These are phyloP conservation scores for Elsinoe australis DNA, from an alignment of 2,329 filamentous ascomycete genomes.

Conservation along the genomic window DNA sequence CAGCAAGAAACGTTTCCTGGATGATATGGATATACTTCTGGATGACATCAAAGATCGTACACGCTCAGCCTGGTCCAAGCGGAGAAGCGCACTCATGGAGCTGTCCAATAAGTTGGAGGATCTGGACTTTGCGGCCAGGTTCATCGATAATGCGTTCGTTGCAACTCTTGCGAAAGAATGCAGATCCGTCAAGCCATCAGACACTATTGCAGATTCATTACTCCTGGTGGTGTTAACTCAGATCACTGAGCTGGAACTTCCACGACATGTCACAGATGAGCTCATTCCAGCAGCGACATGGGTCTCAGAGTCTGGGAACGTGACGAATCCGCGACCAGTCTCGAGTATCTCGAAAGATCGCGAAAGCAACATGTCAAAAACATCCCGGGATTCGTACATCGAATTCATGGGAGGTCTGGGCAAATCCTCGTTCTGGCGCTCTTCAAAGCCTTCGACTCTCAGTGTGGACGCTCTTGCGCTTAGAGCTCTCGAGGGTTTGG, in stretches of 20 bases:
- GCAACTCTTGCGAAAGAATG: constrained; percentile 58
- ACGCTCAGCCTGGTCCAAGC: constrained; percentile 37
- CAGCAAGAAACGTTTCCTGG: constrained; percentile 48
- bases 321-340: constrained; percentile 36
- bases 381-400: constrained; percentile 50
- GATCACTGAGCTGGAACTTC: constrained; percentile 44
- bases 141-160: constrained; percentile 67
- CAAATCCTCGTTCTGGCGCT: constrained; percentile 48
- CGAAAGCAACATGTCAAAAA: constrained; percentile 60
- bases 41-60: constrained; percentile 50
- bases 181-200: constrained; percentile 33
- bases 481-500: constrained; percentile 38
- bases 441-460: constrained; percentile 42
- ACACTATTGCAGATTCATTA: constrained; percentile 49
- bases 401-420: constrained; percentile 49
- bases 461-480: constrained; percentile 59
- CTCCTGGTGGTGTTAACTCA: constrained; percentile 57
- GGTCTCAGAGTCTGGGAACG: constrained; percentile 47
- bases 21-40: constrained; percentile 49
- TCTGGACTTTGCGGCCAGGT: constrained; percentile 58
- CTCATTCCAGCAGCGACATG: constrained; percentile 50
- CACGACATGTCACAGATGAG: constrained; percentile 43
- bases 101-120: constrained; percentile 49
- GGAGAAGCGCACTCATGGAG: constrained; percentile 49
- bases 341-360: constrained; percentile 51